Evolutionary conservation across 768 basidiomycete species (phyloP).

Genomic region (Phanerochaete carnosa): DNA sequence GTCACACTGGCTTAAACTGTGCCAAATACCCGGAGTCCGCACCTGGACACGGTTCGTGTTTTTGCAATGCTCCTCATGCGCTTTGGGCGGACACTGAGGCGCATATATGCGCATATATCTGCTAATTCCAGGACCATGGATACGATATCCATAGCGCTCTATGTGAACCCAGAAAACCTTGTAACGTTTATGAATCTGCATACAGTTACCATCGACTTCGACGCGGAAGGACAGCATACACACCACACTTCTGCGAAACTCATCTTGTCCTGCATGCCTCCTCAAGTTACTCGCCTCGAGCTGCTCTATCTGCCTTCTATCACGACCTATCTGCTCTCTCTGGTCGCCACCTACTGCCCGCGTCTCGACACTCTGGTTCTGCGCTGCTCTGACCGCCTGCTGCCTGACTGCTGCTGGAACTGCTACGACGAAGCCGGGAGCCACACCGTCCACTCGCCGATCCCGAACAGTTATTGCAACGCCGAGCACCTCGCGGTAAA

Average conservation of each 20-base stretch:
- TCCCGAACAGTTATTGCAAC: conserved; percentile 47
- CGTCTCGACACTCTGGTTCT: conserved; percentile 46
- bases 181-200: conserved; percentile 8
- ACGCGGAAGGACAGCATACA: conserved; percentile 19
- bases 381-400: conserved; percentile 57
- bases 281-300: conserved; percentile 43
- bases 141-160: conserved; percentile 12
- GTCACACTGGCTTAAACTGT: conserved; percentile 12
- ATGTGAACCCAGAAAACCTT: conserved; percentile 5
- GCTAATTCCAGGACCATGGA: conserved; percentile 13
- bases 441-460: conserved; percentile 56
- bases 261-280: conserved; percentile 24
- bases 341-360: conserved; percentile 46
- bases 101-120: conserved; percentile 20
- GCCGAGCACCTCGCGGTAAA: conserved; percentile 47
- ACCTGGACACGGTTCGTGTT: conserved; percentile 27
- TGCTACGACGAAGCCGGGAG: conserved; percentile 63
- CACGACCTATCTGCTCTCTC: conserved; percentile 42
- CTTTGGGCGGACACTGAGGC: background rate
- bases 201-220: conserved; percentile 19
- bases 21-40: conserved; percentile 18
- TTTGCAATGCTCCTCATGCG: background rate
- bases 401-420: conserved; percentile 54
- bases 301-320: conserved; percentile 58
- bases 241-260: conserved; percentile 18